Evolutionary conservation across 345 rosid genomes (phyloP), one percentile per base, ranked within the genome.

Genomic region (Sisymbrium altissimum): DNA sequence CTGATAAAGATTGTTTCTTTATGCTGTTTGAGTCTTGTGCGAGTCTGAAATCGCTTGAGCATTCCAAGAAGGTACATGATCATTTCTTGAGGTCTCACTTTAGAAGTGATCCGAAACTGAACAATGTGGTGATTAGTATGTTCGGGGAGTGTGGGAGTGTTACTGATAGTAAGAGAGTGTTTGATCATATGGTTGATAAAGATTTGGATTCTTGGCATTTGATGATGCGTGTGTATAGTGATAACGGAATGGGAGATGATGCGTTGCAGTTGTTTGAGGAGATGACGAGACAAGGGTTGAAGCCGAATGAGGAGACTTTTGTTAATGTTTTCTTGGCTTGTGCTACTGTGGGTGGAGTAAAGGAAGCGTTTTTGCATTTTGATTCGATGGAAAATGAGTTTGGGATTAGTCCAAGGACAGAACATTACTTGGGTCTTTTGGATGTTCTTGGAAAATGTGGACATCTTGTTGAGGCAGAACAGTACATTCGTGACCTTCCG

Each of bases 41-140:
- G 32, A 80, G 67, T 50, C 56, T 82, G 17, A 85, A 85, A 66
- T 81, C 78, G 0, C 86, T 80, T n/a, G 97, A 86, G 79, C 84
- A 85, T 75, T 86, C 92, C 0, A 90, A 88, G 72, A 90, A 85
- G 78, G 88, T 86, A n/a, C 91, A 88, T 50, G 93, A 88, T 81
- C 87, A 77, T 69, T 86, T 90, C 77, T 76, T 90, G 49, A 88
- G 84, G 59, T 86, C 90, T 1, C 63, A 55, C 2, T 85, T 67
- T 67, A 83, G 93, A 73, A 80, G 82, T 54, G 92, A 90, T 80
- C 74, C 84, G 18, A 68, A 23, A 41, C 64, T 88, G 75, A 86
- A 80, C 80, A 82, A 88, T 50, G 81, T 75, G 63, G 90, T 82
- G 73, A 83, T 86, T 74, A 74, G 78, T 67, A 90, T 88, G 93